These are phyloP conservation scores for Talaromyces pinophilus DNA, from an alignment of 2,329 filamentous ascomycete species.

Conservation along the genomic window DNA sequence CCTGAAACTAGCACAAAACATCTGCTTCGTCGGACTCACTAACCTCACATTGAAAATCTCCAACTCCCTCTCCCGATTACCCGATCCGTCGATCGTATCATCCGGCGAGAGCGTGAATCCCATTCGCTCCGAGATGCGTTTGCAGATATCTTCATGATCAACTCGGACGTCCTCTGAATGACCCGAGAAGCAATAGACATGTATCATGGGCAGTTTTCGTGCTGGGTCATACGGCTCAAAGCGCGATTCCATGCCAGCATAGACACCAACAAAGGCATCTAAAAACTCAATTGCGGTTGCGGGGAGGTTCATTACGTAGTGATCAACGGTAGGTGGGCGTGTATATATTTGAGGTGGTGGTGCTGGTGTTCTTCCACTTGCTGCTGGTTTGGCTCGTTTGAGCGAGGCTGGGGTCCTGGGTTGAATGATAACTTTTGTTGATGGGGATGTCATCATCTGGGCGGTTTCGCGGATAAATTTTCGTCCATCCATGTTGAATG, in stretches of 20 bases:
- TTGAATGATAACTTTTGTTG: slow-evolving; percentile 57
- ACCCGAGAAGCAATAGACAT: slow-evolving; percentile 91
- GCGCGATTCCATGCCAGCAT: slow-evolving; percentile 67
- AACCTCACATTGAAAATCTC: slow-evolving; percentile 70
- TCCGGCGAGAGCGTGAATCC: slow-evolving; percentile 59
- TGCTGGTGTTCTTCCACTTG: slow-evolving; percentile 10
- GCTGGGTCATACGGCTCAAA: slow-evolving; percentile 61
- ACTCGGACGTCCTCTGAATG: slow-evolving; percentile 75
- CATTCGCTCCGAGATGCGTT: slow-evolving; percentile 64
- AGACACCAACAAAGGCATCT: slow-evolving; percentile 73
- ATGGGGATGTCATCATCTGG: slow-evolving; percentile 51
- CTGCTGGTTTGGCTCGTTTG: slow-evolving; percentile 28
- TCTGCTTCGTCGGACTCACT: slow-evolving; percentile 89
- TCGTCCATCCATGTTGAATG: slow-evolving; percentile 80
- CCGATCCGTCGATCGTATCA: slow-evolving; percentile 51
- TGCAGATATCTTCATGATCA: slow-evolving; percentile 58
- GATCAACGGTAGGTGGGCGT: slow-evolving; percentile 72
- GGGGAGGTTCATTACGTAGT: slow-evolving; percentile 98
- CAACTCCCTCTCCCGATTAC: slow-evolving; percentile 61
- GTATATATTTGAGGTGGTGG: slow-evolving; percentile 33
- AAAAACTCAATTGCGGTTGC: slow-evolving; percentile 86
- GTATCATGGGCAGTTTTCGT: slow-evolving; percentile 73
- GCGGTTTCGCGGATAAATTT: slow-evolving; percentile 75
- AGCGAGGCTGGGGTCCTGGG: slow-evolving; percentile 41
- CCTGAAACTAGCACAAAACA: slow-evolving; percentile 94